Base-by-base conservation (phyloP, 2,329 filamentous ascomycete genomes). In the Pseudogymnoascus sp. region DNA sequence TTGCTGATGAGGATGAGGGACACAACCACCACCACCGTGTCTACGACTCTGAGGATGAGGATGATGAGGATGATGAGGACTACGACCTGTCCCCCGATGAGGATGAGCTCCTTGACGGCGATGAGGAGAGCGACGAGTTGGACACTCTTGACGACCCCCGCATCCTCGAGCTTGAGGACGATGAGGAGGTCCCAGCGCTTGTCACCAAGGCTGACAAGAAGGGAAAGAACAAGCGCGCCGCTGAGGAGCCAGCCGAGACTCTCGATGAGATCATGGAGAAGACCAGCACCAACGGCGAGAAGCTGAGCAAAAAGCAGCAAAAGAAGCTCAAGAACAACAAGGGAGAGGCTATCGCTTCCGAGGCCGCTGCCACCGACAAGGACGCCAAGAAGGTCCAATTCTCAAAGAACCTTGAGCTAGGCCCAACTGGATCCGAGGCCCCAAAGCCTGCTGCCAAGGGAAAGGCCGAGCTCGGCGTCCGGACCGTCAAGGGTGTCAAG, bases 261-360 rank as follows among this genome's bases (percentile, higher is more conserved):
- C 88, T 97, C 25, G 93, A 97, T 71, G 90, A 90, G 68, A 78
- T 96, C 76, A 96, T 97, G 72, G 84, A 87, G 76, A 93, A 95
- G 79, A 83, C 82, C 65, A 75, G 78, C 69, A 82, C 86, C 73
- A 77, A 79, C 67, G 73, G 75, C n/a, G 78, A 79, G 68, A 93
- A 93, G 81, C 83, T 92, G 67, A 93, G 87, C 84, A 97, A 97
- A 85, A 97, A 96, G 82, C 91, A 97, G 77, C 84, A 89, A 72
- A 97, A 99, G 88, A 97, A 97, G 84, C 84, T 93, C 68, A 96
- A 96, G 87, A 97, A 96, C 84, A 97, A 97, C 83, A 91, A 96
- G 76, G 95, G 93, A 69, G 89, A 97, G 75, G 88, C 95, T 65
- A 85, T 89, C 65, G 78, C 82, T 61, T 78, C 80, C 49, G 84